Base-by-base conservation (phyloP, 176 grass and related monocot genomes). In the Tuctoria greenei region DNA sequence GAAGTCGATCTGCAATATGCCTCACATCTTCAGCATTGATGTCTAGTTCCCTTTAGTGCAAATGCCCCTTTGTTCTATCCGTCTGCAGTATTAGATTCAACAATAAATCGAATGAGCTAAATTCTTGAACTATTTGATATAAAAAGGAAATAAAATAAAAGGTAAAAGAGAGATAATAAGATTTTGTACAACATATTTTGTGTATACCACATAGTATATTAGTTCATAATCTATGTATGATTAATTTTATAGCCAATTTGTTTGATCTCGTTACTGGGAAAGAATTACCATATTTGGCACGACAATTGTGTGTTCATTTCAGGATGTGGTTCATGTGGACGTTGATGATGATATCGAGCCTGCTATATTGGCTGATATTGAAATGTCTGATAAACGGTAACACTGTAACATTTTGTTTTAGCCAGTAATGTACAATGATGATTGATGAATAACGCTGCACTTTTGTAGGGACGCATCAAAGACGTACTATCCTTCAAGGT, bases 311-410 rank as follows among this genome's bases (percentile, higher is more conserved):
- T 71, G 16, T 23, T 25, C 37, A 46, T 75, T 67, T 80, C 67
- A 84, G 80, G 51, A 90, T 67, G 76, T 90, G 39, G 72, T 90
- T 90, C 51, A 81, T 63, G 80, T 90, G 84, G 88, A 90, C 84
- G 71, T 86, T 2, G 71, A 86, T 56, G 80, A 84, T 64, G 84
- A 81, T 72, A 59, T 17, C 44, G 62, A 84, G 71, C 59, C 65
- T 76, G 59, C 51, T 75, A 47, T 59, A 73, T 76, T 44, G 38
- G 28, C 42, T 73, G 68, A 75, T 18, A 34, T 57, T 54, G 71
- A 80, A 16, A 80, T 79, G 46, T 20, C 36, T 84, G 41, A 86
- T 58, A 72, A 80, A 80, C 4, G 75, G 88, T 83, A 80, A 90
- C 40, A 15, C 14, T 51, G 3, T 49, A 47, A 31, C 26, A 80